Conservation (phyloP, 345 rosid species). For the Litchi chinensis region DNA sequence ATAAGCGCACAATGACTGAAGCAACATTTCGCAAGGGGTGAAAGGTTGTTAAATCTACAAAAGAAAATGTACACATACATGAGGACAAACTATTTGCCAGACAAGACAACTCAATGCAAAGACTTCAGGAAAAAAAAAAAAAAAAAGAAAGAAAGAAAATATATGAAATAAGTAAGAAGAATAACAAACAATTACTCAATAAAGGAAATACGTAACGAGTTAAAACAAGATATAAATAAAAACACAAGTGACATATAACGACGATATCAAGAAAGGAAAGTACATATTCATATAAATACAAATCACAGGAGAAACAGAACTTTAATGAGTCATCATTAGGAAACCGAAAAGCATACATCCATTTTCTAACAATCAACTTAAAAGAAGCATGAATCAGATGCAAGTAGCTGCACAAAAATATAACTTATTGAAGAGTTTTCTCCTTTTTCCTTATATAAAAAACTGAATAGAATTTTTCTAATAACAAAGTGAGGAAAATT, state of each 20-base stretch:
- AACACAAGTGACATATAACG: neutral
- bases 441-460: neutral
- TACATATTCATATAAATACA: neutral
- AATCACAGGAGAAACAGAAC: conserved; percentile 4
- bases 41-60: neutral
- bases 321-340: neutral
- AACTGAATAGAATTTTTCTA: neutral
- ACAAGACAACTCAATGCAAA: conserved; percentile 3
- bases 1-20: neutral
- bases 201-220: neutral
- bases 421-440: neutral
- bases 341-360: neutral
- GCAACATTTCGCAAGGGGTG: neutral
- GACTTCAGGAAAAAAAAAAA: neutral
- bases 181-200: neutral
- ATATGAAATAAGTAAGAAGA: neutral
- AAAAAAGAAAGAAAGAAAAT: neutral
- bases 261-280: neutral
- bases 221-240: neutral
- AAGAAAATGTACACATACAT: neutral
- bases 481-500: neutral
- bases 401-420: neutral
- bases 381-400: neutral
- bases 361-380: neutral
- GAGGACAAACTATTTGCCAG: neutral